Percentiles rank a stretch among this genome's conserved stretches.
These are phyloP conservation scores for Lodderomyces beijingensis DNA, from an alignment of 1,139 yeast species.

Conservation along the genomic window DNA sequence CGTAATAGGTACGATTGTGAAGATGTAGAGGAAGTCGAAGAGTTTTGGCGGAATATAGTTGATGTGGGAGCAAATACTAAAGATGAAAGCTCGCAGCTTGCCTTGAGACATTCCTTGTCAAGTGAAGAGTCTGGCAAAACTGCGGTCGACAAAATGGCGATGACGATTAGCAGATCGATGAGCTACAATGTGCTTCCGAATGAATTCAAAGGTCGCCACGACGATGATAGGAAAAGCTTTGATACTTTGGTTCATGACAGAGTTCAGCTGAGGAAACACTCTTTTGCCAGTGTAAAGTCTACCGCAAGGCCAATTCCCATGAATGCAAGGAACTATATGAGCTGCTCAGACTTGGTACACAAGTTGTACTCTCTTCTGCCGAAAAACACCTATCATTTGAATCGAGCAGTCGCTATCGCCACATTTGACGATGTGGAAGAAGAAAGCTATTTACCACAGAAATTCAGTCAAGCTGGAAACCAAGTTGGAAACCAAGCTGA, in stretches of 20 bases:
- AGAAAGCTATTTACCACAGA: background rate
- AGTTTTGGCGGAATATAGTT: background rate
- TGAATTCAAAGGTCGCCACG: constrained; percentile 8
- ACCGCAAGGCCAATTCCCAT: background rate
- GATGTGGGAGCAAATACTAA: background rate
- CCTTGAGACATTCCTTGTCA: constrained; percentile 10
- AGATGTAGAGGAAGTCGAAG: background rate
- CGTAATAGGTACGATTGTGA: background rate
- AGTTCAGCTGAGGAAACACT: no score
- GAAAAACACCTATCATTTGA: constrained; percentile 33
- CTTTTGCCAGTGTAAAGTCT: background rate
- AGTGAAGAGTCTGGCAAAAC: constrained; percentile 13
- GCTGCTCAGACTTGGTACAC: constrained; percentile 30
- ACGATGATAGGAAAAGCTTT: background rate
- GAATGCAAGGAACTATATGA: constrained; percentile 13
- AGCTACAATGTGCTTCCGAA: constrained; percentile 9
- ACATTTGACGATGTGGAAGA: constrained; percentile 10
- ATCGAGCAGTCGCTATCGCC: constrained; percentile 30
- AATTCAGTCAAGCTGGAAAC: background rate
- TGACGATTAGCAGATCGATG: background rate
- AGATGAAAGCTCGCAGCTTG: background rate
- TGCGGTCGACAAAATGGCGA: constrained; percentile 3
- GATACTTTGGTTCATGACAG: constrained; percentile 1
- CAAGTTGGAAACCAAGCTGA: background rate
- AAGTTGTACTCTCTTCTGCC: constrained; percentile 40